Percentiles rank a stretch among this genome's conserved stretches.
Conservation (phyloP, 495 filamentous ascomycete species). For the Pseudomonodictys pantanalensis region DNA sequence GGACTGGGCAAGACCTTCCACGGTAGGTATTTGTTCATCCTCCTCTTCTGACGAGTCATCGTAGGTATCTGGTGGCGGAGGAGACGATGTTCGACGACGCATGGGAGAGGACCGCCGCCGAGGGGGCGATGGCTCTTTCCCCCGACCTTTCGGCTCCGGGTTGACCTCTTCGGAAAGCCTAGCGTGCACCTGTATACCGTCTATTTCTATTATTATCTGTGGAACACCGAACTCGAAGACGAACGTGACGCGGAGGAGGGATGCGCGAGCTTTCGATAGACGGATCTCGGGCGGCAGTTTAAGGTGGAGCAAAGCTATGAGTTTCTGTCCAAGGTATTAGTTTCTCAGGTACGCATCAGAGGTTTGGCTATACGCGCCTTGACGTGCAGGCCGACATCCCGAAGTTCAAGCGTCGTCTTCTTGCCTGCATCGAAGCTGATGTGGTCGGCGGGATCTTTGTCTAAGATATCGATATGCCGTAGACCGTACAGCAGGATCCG, state of each 20-base stretch:
- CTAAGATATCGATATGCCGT: slow-evolving; percentile 73
- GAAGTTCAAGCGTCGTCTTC: slow-evolving; percentile 72
- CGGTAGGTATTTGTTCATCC: slow-evolving; percentile 61
- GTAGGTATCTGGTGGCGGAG: slow-evolving; percentile 1
- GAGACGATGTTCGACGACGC: not conserved
- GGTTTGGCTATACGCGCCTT: slow-evolving; percentile 48
- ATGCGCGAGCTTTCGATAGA: slow-evolving; percentile 66
- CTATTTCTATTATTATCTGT: slow-evolving; percentile 71
- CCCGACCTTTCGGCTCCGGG: slow-evolving; percentile 15
- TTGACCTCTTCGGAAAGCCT: slow-evolving; percentile 33
- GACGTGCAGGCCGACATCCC: slow-evolving; percentile 72
- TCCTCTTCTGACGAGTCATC: slow-evolving; percentile 35
- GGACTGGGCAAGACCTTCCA: slow-evolving; percentile 80
- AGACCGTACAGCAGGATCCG: slow-evolving; percentile 70
- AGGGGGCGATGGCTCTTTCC: not conserved
- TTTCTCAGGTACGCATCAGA: not conserved
- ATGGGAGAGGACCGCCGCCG: not conserved
- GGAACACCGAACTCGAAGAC: slow-evolving; percentile 78
- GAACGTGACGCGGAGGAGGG: slow-evolving; percentile 69
- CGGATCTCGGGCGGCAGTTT: slow-evolving; percentile 62
- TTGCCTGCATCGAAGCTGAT: slow-evolving; percentile 61
- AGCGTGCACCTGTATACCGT: slow-evolving; percentile 70
- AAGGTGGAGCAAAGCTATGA: slow-evolving; percentile 63
- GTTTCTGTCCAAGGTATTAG: slow-evolving; percentile 54
- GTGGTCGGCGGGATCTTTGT: slow-evolving; percentile 73